These are phyloP conservation scores for Metarhizium rileyi DNA, from an alignment of 2,329 filamentous ascomycete genomes.

Conservation along the genomic window DNA sequence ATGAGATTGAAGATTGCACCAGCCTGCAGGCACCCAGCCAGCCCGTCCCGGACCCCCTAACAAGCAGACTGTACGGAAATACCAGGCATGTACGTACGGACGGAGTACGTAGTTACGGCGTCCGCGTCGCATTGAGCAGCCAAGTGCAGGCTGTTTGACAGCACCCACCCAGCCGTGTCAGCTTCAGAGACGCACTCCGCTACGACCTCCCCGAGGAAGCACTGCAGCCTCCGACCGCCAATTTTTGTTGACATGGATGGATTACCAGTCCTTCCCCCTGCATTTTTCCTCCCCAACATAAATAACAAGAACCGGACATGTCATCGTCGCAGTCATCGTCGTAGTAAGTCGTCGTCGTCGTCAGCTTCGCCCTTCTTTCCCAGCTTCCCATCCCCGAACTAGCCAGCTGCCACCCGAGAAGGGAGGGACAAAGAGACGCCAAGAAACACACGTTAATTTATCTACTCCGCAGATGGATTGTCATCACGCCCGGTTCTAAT, in stretches of 20 bases:
- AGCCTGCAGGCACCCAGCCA: neutral
- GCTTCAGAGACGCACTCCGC: no score
- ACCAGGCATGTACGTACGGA: no score
- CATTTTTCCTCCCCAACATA: neutral
- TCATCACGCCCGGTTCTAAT: neutral
- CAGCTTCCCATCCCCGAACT: neutral
- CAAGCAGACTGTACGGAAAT: no score
- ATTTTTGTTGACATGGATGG: neutral
- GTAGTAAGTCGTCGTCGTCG: neutral
- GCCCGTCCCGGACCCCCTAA: no score
- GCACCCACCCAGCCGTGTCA: no score
- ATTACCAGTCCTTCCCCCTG: neutral
- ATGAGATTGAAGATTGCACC: no score
- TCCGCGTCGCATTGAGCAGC: no score
- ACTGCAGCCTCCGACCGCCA: neutral
- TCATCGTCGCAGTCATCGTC: no score
- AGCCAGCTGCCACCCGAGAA: neutral
- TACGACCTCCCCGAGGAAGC: no score
- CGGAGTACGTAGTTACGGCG: no score
- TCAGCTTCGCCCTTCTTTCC: neutral
- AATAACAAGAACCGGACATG: neutral
- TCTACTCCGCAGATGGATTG: neutral
- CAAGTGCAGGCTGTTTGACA: no score
- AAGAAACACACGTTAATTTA: neutral
- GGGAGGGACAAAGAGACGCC: no score